Evolutionary conservation across 2,329 filamentous ascomycete species (phyloP).

Genomic region (Massarina eburnea): DNA sequence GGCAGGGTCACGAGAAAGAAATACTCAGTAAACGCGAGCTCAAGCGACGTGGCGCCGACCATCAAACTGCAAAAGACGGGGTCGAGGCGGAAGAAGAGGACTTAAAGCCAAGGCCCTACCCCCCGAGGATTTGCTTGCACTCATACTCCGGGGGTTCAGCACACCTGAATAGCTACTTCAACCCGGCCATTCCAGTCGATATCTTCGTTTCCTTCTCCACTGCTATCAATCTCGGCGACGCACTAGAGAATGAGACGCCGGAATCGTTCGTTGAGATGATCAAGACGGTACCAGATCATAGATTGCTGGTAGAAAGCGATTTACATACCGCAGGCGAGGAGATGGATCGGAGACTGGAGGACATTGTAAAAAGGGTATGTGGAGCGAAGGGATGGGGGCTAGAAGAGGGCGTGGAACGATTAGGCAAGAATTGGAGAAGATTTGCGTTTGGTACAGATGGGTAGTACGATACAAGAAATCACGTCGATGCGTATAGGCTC

Average conservation of each 20-base stretch:
- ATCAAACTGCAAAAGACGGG: background rate
- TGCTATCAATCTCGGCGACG: conserved; percentile 71
- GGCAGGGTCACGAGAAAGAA: conserved; percentile 69
- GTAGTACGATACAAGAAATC: too few species aligned
- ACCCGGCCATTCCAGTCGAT: conserved; percentile 69
- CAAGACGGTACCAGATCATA: conserved; percentile 71
- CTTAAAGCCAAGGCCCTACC: conserved; percentile 62
- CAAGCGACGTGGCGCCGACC: conserved; percentile 18
- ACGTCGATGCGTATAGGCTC: too few species aligned
- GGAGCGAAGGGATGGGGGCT: conserved; percentile 75
- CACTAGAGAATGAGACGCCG: conserved; percentile 45
- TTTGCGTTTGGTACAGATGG: conserved; percentile 67
- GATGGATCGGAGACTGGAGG: conserved; percentile 78
- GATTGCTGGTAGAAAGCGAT: conserved; percentile 87
- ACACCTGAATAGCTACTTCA: conserved; percentile 75
- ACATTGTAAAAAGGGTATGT: conserved; percentile 76
- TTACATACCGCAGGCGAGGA: conserved; percentile 76
- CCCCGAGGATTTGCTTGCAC: conserved; percentile 88
- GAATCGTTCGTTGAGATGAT: conserved; percentile 67
- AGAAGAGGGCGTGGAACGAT: conserved; percentile 65
- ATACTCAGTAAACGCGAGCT: conserved; percentile 62
- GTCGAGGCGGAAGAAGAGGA: conserved; percentile 4
- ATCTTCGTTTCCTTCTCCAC: conserved; percentile 89
- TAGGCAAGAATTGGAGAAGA: conserved; percentile 74
- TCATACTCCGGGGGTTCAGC: conserved; percentile 83